phyloP scores from a whole-genome alignment of 2,329 filamentous ascomycete species.

The Teratosphaeria gauchensis region DNA sequence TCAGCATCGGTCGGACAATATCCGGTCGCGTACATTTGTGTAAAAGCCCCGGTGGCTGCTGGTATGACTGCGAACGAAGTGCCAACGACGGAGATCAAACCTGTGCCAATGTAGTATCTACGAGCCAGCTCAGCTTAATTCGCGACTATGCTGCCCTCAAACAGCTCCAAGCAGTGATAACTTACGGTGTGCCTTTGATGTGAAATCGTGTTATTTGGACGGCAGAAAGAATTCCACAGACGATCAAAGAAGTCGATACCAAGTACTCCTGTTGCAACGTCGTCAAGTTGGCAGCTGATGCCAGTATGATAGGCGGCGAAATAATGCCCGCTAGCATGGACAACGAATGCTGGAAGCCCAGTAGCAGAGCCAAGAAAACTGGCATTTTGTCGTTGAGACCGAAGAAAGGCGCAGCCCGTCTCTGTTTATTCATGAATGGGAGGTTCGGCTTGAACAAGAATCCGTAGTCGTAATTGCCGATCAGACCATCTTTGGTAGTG shows the following conservation, averaged over 20 bases:
- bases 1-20: conserved; percentile 51
- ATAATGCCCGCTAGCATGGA: conserved; percentile 63
- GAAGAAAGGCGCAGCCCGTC: conserved; percentile 64
- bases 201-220: conserved; percentile 72
- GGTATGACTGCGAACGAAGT: conserved; percentile 70
- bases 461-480: conserved; percentile 82
- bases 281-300: conserved; percentile 55
- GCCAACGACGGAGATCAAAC: conserved; percentile 68
- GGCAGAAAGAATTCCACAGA: conserved; percentile 63
- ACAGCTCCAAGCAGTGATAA: background rate
- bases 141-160: background rate
- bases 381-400: conserved; percentile 74
- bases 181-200: conserved; percentile 52
- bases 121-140: background rate
- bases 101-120: conserved; percentile 63
- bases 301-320: conserved; percentile 66
- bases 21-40: conserved; percentile 69
- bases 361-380: conserved; percentile 59
- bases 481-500: conserved; percentile 53
- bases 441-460: conserved; percentile 76
- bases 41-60: conserved; percentile 60
- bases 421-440: conserved; percentile 63
- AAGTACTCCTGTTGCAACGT: conserved; percentile 60
- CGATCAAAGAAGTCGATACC: conserved; percentile 68
- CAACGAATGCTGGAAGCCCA: conserved; percentile 71